These are phyloP conservation scores for Maudiozyma pseudohumilis DNA, from an alignment of 805 yeast genomes.

Conservation along the genomic window DNA sequence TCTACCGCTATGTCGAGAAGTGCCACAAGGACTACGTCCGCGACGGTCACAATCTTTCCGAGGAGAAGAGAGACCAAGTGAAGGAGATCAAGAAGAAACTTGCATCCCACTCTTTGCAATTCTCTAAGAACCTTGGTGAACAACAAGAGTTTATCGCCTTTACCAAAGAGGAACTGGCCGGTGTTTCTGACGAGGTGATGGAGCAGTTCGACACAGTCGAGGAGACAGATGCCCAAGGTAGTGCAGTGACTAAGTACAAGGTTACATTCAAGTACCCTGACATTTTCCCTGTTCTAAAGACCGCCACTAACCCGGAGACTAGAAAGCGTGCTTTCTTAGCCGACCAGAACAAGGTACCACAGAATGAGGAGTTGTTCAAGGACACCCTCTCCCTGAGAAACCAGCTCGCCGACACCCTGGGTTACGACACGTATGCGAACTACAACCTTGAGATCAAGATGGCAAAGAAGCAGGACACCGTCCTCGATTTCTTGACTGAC, in stretches of 20 bases:
- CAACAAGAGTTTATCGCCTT: slow-evolving; percentile 53
- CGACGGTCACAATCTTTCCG: slow-evolving; percentile 56
- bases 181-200: slow-evolving; percentile 59
- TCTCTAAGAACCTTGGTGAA: slow-evolving; percentile 59
- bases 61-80: slow-evolving; percentile 44
- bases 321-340: slow-evolving; percentile 57
- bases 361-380: slow-evolving; percentile 50
- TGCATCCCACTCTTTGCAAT: slow-evolving; percentile 46
- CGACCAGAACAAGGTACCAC: slow-evolving; percentile 57
- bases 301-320: slow-evolving; percentile 53
- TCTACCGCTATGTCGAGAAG: slow-evolving; percentile 48
- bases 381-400: slow-evolving; percentile 55
- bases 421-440: slow-evolving; percentile 60
- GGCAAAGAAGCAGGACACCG: slow-evolving; percentile 63
- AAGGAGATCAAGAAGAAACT: slow-evolving; percentile 50
- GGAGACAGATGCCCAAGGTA: slow-evolving; percentile 20
- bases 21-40: slow-evolving; percentile 47
- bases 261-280: slow-evolving; percentile 82
- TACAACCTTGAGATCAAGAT: slow-evolving; percentile 66
- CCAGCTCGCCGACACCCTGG: slow-evolving; percentile 51
- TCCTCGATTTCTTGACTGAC: slow-evolving; percentile 51
- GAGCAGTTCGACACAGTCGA: slow-evolving; percentile 44
- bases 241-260: slow-evolving; percentile 38
- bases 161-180: slow-evolving; percentile 55
- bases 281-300: slow-evolving; percentile 63